Conservation (phyloP, 2,329 filamentous ascomycete genomes). For the Xylaria polymorpha region DNA sequence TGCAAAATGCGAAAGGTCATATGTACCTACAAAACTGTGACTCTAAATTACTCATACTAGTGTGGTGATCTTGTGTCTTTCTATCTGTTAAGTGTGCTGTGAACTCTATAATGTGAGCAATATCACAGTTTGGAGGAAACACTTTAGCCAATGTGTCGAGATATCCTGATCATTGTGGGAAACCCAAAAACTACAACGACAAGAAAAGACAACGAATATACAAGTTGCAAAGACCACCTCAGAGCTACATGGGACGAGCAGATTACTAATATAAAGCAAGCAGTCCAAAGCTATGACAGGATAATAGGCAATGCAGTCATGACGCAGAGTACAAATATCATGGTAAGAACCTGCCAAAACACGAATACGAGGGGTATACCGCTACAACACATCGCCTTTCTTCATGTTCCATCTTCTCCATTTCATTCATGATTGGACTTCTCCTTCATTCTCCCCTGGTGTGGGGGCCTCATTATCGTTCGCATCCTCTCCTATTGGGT, state of each 20-base stretch:
- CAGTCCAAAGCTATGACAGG: slow-evolving; percentile 32
- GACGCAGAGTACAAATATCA: slow-evolving; percentile 19
- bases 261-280: slow-evolving; percentile 28
- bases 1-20: no score
- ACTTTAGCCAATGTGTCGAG: background rate
- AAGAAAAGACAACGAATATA: background rate
- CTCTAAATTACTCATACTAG: no score
- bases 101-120: background rate
- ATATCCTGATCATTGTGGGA: background rate
- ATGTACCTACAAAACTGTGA: no score
- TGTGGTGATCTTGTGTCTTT: no score
- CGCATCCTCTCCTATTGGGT: slow-evolving; percentile 54
- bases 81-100: no score
- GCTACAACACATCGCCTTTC: slow-evolving; percentile 19
- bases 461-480: slow-evolving; percentile 33
- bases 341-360: slow-evolving; percentile 16
- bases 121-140: background rate
- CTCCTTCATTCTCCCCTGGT: slow-evolving; percentile 37
- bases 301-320: slow-evolving; percentile 25
- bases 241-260: background rate
- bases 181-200: background rate
- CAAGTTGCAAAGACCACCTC: background rate
- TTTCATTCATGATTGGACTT: slow-evolving; percentile 27
- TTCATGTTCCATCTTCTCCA: slow-evolving; percentile 14
- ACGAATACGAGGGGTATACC: slow-evolving; percentile 34